A percentile compares a stretch with the other conserved stretches of the same genome.
Evolutionary conservation across 2,329 filamentous ascomycete genomes (phyloP).

Genomic region (Hypoxylon sp.): DNA sequence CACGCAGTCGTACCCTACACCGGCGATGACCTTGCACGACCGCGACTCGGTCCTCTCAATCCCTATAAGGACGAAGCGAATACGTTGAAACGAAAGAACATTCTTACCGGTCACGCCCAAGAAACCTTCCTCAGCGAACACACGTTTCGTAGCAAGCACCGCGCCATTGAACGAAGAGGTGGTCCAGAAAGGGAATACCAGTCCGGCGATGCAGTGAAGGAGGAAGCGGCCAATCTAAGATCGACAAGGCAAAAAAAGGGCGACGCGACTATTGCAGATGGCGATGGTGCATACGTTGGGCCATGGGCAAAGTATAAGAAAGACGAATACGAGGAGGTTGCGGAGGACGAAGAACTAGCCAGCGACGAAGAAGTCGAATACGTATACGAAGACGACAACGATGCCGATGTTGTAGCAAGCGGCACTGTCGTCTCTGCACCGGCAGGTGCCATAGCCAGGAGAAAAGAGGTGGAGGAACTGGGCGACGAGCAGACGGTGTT

Average conservation of each 20-base stretch:
- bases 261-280: slow-evolving; percentile 83
- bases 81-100: slow-evolving; percentile 77
- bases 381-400: slow-evolving; percentile 82
- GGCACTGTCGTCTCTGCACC: slow-evolving; percentile 68
- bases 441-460: slow-evolving; percentile 59
- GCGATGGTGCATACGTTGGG: slow-evolving; percentile 87
- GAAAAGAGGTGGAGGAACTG: slow-evolving; percentile 66
- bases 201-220: slow-evolving; percentile 69
- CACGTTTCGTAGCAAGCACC: slow-evolving; percentile 87
- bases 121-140: slow-evolving; percentile 91
- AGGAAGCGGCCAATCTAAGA: slow-evolving; percentile 71
- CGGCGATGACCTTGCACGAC: slow-evolving; percentile 75
- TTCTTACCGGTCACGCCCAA: slow-evolving; percentile 84
- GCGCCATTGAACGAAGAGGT: slow-evolving; percentile 76
- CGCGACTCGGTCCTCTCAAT: slow-evolving; percentile 74
- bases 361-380: slow-evolving; percentile 83
- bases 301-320: slow-evolving; percentile 90
- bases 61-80: slow-evolving; percentile 74
- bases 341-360: slow-evolving; percentile 76
- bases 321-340: slow-evolving; percentile 76
- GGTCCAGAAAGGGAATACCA: slow-evolving; percentile 65
- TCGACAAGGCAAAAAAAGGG: slow-evolving; percentile 87
- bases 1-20: slow-evolving; percentile 72
- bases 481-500: slow-evolving; percentile 86
- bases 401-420: slow-evolving; percentile 69